Conservation (phyloP, 371 early-diverging fungal species). For the Nematocida parisii region DNA sequence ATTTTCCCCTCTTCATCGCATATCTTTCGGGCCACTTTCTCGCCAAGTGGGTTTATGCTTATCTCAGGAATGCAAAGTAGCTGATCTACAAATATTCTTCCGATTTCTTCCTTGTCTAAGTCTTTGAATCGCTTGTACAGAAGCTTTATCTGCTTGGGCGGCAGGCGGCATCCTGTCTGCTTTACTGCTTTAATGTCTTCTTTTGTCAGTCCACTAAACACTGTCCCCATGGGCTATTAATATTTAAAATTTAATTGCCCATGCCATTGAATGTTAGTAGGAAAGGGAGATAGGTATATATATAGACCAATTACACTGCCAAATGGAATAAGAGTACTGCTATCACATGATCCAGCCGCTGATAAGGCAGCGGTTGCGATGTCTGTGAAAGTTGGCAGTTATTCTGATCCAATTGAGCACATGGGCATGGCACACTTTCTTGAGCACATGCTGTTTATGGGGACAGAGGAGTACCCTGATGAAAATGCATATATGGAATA, state of each 20-base stretch:
- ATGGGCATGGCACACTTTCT: conserved; percentile 94
- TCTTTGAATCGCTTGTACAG: conserved; percentile 44
- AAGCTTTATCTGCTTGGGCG: conserved; percentile 25
- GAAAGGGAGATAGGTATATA: conserved; percentile 56
- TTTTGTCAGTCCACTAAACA: conserved; percentile 56
- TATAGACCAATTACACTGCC: conserved; percentile 58
- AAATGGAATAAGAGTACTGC: conserved; percentile 63
- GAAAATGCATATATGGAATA: conserved; percentile 72
- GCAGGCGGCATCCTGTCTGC: conserved; percentile 29
- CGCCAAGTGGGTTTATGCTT: conserved; percentile 57
- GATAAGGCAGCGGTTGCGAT: conserved; percentile 65
- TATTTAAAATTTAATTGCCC: conserved; percentile 25
- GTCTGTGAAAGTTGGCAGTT: conserved; percentile 80
- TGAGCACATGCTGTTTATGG: conserved; percentile 91
- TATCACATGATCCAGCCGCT: conserved; percentile 37
- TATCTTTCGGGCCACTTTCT: conserved; percentile 29
- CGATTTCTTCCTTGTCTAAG: conserved; percentile 56
- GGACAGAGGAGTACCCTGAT: conserved; percentile 68
- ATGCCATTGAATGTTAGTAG: conserved; percentile 34
- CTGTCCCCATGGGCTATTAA: conserved; percentile 23
- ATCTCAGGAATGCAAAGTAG: conserved; percentile 57
- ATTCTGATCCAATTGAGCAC: conserved; percentile 72
- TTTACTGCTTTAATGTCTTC: conserved; percentile 42
- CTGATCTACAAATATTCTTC: conserved; percentile 44
- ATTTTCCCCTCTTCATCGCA: conserved; percentile 18